A percentile compares a stretch with the other conserved stretches of the same genome.
Conservation (phyloP, 108 stramenopile species). For the Hondaea fermentalgiana region DNA sequence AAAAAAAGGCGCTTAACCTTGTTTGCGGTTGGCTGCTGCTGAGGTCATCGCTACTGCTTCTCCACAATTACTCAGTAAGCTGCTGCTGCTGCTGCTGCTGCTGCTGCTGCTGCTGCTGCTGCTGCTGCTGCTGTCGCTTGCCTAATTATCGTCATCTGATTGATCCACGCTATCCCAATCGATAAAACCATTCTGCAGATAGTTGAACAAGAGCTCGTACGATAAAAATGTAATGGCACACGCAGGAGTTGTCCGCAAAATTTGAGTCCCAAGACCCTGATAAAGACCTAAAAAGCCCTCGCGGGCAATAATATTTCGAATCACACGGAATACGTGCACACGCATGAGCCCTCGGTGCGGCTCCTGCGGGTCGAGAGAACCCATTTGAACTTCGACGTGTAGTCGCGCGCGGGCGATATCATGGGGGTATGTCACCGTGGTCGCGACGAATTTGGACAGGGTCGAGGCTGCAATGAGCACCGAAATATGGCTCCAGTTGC, state of each 20-base stretch:
- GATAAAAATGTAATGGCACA: not conserved
- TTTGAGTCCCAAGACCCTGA: not conserved
- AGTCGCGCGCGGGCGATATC: constrained; percentile 5
- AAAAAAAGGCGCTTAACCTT: too few species aligned
- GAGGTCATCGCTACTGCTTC: too few species aligned
- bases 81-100: too few species aligned
- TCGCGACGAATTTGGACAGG: not conserved
- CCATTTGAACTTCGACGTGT: not conserved
- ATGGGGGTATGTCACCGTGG: not conserved
- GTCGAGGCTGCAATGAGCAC: not conserved
- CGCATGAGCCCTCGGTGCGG: not conserved
- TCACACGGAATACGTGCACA: not conserved
- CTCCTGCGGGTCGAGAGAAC: not conserved
- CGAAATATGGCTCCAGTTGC: not conserved
- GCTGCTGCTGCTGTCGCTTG: not conserved
- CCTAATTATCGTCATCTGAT: not conserved
- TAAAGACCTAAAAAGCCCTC: constrained; percentile 6
- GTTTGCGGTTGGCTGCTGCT: too few species aligned
- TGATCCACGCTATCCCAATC: not conserved
- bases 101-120: too few species aligned
- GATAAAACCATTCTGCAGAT: not conserved
- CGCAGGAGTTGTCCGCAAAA: not conserved
- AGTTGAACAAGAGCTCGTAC: not conserved
- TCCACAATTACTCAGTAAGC: too few species aligned
- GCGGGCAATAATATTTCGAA: not conserved